Base-by-base conservation (phyloP, 495 filamentous ascomycete genomes). In the Aspergillus homomorphus region DNA sequence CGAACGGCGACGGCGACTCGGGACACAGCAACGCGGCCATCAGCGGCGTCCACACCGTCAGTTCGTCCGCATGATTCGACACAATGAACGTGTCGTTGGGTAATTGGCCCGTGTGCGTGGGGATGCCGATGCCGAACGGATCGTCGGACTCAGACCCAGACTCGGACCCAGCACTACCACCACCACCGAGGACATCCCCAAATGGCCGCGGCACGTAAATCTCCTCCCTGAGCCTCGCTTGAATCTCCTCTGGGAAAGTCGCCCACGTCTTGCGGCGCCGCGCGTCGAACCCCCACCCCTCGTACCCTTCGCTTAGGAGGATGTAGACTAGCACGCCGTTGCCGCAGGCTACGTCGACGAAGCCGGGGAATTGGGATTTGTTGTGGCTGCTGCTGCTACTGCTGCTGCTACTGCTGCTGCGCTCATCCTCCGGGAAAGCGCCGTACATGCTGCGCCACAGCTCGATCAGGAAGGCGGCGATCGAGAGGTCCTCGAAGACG, bases 321-420 rank as follows among this genome's bases (percentile, higher is more conserved):
- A 98, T 82, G 63, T 93, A 83, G 12, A 96, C 89, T n/a, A 98
- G 82, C 1, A 98, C 81, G 15, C 94, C 94, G 67, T 97, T 98
- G 5, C 94, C 94, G 66, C 94, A 98, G 16, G 92, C 94, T 48
- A 98, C 87, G 66, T 98, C 95, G 10, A 97, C 89, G 65, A 98
- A 98, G 5, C 93, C 91, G 1, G 90, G 90, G 64, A 96, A 96
- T 0, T 16, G 18, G 45, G n/a, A 8, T 18, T 20, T 0, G 41
- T 18, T n/a, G 21, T 20, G 15, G 5, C 20, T 5, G 65, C 69
- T 57, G 42, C 33, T 0, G 53, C 43, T 1, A 50, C 30, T 44
- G n/a, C 15, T 48, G 30, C 21, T 30, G 24, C 23, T 16, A 16
- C 41, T 19, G 21, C 23, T 24, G 38, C 46, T 53, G 28, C 48